Base-by-base conservation (phyloP, 805 yeast genomes). In the Candida taoyuanica region DNA sequence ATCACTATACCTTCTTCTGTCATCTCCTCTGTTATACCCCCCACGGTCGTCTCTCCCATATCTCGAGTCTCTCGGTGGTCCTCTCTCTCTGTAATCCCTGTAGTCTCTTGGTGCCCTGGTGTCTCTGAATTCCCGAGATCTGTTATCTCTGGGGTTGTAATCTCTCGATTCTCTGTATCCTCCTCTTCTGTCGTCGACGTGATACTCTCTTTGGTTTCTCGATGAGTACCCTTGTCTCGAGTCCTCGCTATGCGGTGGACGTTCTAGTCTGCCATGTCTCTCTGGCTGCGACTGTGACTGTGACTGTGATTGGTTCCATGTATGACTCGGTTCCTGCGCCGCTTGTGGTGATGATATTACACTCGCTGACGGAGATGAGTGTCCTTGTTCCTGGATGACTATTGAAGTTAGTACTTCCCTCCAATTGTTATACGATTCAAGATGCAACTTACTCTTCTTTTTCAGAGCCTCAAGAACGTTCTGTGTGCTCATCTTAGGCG, bases 401-500 rank as follows among this genome's bases (percentile, higher is more conserved):
- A 20, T 9, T 4, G 9, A 5, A 23, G 47, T 42, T 46, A 40
- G 39, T 36, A 19, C 28, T 11, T 25, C 13, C 28, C 7, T 9
- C 28, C 15, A n/a, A 7, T 14, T 17, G 15, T 3, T 15, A 5
- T 5, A n/a, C n/a, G n/a, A n/a, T n/a, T n/a, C 14, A 15, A 13
- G 14, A 9, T 11, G 8, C 3, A 1, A 48, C 57, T 30, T 26
- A 53, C 58, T 29, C 31, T 53, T 52, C 50, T 43, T 46, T 42
- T 50, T 53, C 24, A 53, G 24, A 0, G 58, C 56, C 6, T 50
- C 49, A 4, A 53, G 31, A 4, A 52, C 50, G 28, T 41, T 50
- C 7, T 47, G 43, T 9, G 50, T 39, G 23, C 56, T 49, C 58
- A 53, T 53, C n/a, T n/a, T n/a, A n/a, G n/a, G n/a, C n/a, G n/a